Percentiles rank a stretch among this genome's conserved stretches.
Evolutionary conservation across 768 basidiomycete species (phyloP).

Genomic region (Fistulinella prunicolor): DNA sequence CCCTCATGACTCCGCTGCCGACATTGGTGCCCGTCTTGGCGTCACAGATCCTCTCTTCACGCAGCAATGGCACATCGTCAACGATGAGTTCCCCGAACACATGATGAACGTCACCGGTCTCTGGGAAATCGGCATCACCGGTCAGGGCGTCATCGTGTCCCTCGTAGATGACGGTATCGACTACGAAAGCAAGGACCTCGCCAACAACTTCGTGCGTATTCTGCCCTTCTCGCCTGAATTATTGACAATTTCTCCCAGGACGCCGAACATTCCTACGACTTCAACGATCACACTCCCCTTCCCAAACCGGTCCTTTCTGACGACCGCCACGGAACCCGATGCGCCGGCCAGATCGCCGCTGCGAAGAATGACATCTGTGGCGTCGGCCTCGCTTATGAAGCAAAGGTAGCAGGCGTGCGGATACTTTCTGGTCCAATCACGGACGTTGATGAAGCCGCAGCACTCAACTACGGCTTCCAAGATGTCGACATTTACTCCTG

Average conservation of each 20-base stretch:
- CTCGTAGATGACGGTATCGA: conserved; percentile 96
- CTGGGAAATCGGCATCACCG: conserved; percentile 90
- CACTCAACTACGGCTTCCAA: conserved; percentile 92
- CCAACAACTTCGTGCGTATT: conserved; percentile 83
- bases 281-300: conserved; percentile 87
- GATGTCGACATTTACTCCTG: conserved; percentile 90
- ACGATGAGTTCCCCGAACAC: conserved; percentile 75
- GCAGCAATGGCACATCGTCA: conserved; percentile 93
- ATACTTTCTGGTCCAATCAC: conserved; percentile 95
- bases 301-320: conserved; percentile 87
- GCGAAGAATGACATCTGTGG: conserved; percentile 92
- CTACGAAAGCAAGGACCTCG: conserved; percentile 81
- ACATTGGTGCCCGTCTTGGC: conserved; percentile 55
- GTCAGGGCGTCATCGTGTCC: conserved; percentile 80
- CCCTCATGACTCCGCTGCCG: conserved; percentile 38
- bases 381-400: conserved; percentile 87
- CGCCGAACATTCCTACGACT: conserved; percentile 87
- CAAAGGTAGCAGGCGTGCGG: conserved; percentile 90
- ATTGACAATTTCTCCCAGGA: conserved; percentile 49
- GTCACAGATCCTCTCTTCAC: conserved; percentile 82
- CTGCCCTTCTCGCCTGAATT: background rate
- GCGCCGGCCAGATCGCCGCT: conserved; percentile 95
- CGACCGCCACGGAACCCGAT: conserved; percentile 96
- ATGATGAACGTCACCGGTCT: conserved; percentile 91
- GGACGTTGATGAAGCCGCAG: conserved; percentile 92